Conservation (phyloP, 176 grass and related monocot genomes). For the Carex pumila region DNA sequence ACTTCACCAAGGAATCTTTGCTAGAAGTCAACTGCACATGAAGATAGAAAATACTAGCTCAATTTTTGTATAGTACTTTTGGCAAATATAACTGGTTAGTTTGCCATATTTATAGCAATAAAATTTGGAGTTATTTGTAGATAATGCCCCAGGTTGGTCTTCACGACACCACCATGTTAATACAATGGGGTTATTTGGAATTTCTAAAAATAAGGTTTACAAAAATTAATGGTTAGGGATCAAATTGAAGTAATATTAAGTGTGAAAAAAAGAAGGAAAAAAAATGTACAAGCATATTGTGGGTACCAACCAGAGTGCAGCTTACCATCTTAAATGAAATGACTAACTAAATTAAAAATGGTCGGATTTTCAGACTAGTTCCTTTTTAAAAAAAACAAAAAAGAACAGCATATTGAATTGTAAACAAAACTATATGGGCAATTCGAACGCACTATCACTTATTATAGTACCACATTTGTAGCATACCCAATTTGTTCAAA, state of each 20-base stretch:
- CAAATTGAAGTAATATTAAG: background rate
- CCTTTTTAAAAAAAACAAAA: background rate
- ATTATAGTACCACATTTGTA: background rate
- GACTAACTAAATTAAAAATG: background rate
- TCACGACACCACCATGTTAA: background rate
- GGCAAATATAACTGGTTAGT: background rate
- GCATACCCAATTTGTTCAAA: background rate
- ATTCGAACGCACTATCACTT: background rate
- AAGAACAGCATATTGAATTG: background rate
- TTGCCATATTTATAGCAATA: background rate
- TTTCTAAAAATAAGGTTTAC: slow-evolving; percentile 3
- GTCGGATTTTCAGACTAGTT: background rate
- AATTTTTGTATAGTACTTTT: background rate
- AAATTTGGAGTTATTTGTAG: background rate
- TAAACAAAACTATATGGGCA: background rate
- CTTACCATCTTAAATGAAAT: background rate
- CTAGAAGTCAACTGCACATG: slow-evolving; percentile 62
- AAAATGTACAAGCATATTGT: background rate
- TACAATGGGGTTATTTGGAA: slow-evolving; percentile 1
- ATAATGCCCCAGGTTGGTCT: background rate
- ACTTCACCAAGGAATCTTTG: slow-evolving; percentile 51
- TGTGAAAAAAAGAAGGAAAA: background rate
- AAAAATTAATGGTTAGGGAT: background rate
- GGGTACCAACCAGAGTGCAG: background rate
- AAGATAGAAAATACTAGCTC: background rate